Conservation (phyloP, 371 early-diverging fungal genomes). For the Nematocida ironsii region DNA sequence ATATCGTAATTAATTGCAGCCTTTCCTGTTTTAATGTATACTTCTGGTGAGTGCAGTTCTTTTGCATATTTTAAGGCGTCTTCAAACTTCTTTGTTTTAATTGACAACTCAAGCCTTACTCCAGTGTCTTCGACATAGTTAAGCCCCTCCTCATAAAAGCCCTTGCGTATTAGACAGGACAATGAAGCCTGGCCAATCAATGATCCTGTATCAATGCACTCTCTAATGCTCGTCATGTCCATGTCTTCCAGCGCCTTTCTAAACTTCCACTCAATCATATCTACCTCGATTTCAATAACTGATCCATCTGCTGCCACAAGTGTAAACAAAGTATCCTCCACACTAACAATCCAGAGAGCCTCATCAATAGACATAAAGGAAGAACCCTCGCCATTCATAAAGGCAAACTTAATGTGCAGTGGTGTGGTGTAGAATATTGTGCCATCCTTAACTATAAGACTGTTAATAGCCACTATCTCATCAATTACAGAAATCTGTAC, state of each 20-base stretch:
- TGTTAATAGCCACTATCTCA: slow-evolving; percentile 91
- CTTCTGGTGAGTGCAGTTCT: slow-evolving; percentile 4
- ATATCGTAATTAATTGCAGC: slow-evolving; percentile 52
- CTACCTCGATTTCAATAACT: slow-evolving; percentile 74
- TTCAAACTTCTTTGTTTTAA: slow-evolving; percentile 55
- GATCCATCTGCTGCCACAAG: slow-evolving; percentile 79
- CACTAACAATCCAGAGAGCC: slow-evolving; percentile 80
- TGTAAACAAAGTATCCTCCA: slow-evolving; percentile 78
- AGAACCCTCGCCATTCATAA: slow-evolving; percentile 80
- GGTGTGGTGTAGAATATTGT: slow-evolving; percentile 90
- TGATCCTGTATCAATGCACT: slow-evolving; percentile 85
- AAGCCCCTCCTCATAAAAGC: slow-evolving; percentile 89
- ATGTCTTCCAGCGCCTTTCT: slow-evolving; percentile 82
- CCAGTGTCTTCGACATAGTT: slow-evolving; percentile 89
- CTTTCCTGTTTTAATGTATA: slow-evolving; percentile 51
- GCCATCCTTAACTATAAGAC: slow-evolving; percentile 84
- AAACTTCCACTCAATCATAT: slow-evolving; percentile 92
- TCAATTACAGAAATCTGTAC: slow-evolving; percentile 79
- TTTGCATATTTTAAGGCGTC: slow-evolving; percentile 59
- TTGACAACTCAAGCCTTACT: slow-evolving; percentile 82
- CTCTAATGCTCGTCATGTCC: slow-evolving; percentile 82
- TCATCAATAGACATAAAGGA: slow-evolving; percentile 88
- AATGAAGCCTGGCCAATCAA: slow-evolving; percentile 94
- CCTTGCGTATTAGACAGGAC: slow-evolving; percentile 91
- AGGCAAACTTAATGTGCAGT: slow-evolving; percentile 94